Base-by-base conservation (phyloP, 192 early-diverging fungal genomes). In the Diversispora epigaea region DNA sequence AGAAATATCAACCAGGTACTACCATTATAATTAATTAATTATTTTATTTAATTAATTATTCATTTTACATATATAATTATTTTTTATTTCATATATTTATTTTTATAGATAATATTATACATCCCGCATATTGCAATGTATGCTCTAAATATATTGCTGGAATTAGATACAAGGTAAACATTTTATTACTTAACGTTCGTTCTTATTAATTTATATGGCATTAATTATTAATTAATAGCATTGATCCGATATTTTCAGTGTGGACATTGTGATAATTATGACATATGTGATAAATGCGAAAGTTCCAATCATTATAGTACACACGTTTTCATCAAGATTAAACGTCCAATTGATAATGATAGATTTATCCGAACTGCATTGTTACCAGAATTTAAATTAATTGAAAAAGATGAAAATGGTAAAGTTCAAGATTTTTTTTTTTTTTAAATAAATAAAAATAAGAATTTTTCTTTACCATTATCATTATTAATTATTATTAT, bases 261-360 rank as follows among this genome's bases (percentile, higher is more conserved):
- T 65, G 82, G 80, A 21, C 79, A 84, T 60, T 91, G 90, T 71
- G 40, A 68, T 40, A 80, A 88, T 57, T 90, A 81, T 77, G 90
- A 91, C 77, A 73, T 86, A n/a, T 91, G 90, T 74, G 81, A 78
- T 56, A 86, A 85, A 62, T 91, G 90, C 47, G 81, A 83, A 68
- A 58, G 77, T 12, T 68, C 76, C 5, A 69, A 79, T 6, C 85
- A 86, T 60, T 68, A 83, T 54, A 57, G 69, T 3, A 50, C 63
- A 0, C 85, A 86, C 68, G 52, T 84, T 19, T 83, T 86, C 12
- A 58, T 86, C 15, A 86, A 86, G 63, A 80, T 86, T n/a, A 77
- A 76, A 21, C 66, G 46, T 10, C 81, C 85, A 32, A 69, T 84
- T 45, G 39, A 19, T 17, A 47, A 60, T n/a, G 21, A 58, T 58